These are phyloP conservation scores for Pseudoneurospora amorphoporcata DNA, from an alignment of 495 filamentous ascomycete species.

Conservation along the genomic window DNA sequence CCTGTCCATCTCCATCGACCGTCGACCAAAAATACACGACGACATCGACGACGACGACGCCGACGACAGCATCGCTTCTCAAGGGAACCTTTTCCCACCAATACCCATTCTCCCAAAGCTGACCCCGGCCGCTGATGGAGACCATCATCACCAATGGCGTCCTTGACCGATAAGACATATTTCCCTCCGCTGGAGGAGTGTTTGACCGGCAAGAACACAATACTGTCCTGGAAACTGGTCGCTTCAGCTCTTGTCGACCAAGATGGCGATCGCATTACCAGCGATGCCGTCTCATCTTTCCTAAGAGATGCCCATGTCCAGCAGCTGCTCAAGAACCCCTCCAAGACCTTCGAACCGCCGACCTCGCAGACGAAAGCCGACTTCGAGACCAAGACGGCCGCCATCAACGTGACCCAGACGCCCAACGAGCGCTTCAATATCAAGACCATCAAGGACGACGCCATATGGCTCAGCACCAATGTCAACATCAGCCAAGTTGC, in stretches of 20 bases:
- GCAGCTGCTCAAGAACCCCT: conserved; percentile 52
- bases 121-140: conserved; percentile 19
- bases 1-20: not conserved
- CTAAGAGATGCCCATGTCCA: conserved; percentile 56
- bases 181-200: conserved; percentile 39
- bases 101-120: not conserved
- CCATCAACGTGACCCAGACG: conserved; percentile 74
- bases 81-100: not conserved
- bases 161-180: conserved; percentile 36
- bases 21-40: not conserved
- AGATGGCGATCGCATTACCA: conserved; percentile 36
- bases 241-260: conserved; percentile 54
- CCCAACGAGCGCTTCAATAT: conserved; percentile 60
- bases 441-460: conserved; percentile 73
- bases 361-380: conserved; percentile 50
- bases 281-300: conserved; percentile 46
- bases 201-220: conserved; percentile 31
- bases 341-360: conserved; percentile 51
- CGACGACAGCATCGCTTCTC: not conserved
- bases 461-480: conserved; percentile 71
- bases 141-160: conserved; percentile 58
- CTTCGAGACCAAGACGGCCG: conserved; percentile 80
- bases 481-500: conserved; percentile 69
- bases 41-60: not conserved
- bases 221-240: conserved; percentile 61